A percentile compares a stretch with the other conserved stretches of the same genome.
phyloP scores from a whole-genome alignment of 2,329 filamentous ascomycete genomes.

The Chaetomiaceae sp. region DNA sequence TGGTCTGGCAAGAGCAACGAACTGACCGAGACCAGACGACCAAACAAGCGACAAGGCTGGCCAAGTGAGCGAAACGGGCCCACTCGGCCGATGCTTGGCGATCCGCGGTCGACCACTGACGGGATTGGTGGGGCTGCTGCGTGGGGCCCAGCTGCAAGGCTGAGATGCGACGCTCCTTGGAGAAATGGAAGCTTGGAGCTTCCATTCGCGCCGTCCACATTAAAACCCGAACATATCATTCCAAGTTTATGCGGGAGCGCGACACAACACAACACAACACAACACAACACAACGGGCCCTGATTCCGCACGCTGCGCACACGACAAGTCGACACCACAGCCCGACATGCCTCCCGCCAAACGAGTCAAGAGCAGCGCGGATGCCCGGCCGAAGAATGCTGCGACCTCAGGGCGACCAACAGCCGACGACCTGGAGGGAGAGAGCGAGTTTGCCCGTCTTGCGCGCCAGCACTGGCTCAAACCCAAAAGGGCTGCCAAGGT shows the following conservation, averaged over 20 bases:
- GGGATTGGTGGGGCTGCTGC: slow-evolving; percentile 6
- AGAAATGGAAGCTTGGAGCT: slow-evolving; percentile 5
- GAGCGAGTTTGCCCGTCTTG: slow-evolving; percentile 69
- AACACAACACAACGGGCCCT: slow-evolving; percentile 18
- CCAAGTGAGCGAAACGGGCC: background rate
- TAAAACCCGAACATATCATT: background rate
- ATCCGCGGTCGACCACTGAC: background rate
- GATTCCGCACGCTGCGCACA: slow-evolving; percentile 19
- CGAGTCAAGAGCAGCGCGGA: slow-evolving; percentile 50
- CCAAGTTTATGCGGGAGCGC: slow-evolving; percentile 24
- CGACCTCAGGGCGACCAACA: slow-evolving; percentile 50
- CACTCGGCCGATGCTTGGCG: background rate
- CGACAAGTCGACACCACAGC: slow-evolving; percentile 16
- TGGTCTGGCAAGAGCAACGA: background rate
- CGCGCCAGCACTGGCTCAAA: slow-evolving; percentile 81
- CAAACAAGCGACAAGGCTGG: slow-evolving; percentile 11
- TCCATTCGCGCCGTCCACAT: background rate
- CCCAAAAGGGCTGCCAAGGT: slow-evolving; percentile 50
- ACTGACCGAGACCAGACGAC: background rate
- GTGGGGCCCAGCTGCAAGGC: slow-evolving; percentile 18
- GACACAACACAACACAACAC: slow-evolving; percentile 22
- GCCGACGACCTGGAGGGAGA: slow-evolving; percentile 68
- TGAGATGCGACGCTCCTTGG: background rate
- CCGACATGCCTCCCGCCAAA: slow-evolving; percentile 55
- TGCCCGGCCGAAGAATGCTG: slow-evolving; percentile 39